Conservation (phyloP, 768 basidiomycete genomes). For the Leccinum uliginosum region DNA sequence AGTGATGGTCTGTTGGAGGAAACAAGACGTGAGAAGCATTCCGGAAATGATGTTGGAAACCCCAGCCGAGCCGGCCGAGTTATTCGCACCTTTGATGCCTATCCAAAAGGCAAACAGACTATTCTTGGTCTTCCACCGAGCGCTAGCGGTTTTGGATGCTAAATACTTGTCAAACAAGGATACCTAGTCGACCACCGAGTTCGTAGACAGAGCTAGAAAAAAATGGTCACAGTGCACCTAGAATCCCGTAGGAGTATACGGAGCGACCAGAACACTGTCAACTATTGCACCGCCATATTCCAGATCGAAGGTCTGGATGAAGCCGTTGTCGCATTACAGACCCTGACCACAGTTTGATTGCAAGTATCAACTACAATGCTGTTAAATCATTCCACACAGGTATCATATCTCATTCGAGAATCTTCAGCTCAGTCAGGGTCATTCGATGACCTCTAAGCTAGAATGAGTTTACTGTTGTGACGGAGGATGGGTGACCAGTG, state of each 20-base stretch:
- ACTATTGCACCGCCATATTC: slow-evolving; percentile 67
- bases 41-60: background rate
- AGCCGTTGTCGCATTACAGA: no score
- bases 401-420: no score
- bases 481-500: no score
- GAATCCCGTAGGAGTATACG: slow-evolving; percentile 45
- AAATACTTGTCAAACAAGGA: slow-evolving; percentile 49
- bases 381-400: no score
- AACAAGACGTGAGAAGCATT: background rate
- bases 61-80: slow-evolving; percentile 16
- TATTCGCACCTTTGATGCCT: slow-evolving; percentile 60
- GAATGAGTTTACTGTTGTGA: no score
- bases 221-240: slow-evolving; percentile 32
- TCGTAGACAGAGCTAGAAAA: slow-evolving; percentile 1
- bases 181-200: slow-evolving; percentile 49
- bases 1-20: slow-evolving; percentile 16
- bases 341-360: slow-evolving; percentile 10
- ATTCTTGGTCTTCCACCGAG: slow-evolving; percentile 43
- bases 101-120: slow-evolving; percentile 68
- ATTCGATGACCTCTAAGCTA: no score
- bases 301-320: slow-evolving; percentile 53
- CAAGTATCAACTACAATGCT: background rate
- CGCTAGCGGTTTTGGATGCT: slow-evolving; percentile 43
- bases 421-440: no score
- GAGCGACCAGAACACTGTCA: slow-evolving; percentile 50